phyloP scores from a whole-genome alignment of 2,329 filamentous ascomycete species.

The Colletotrichum sp. region DNA sequence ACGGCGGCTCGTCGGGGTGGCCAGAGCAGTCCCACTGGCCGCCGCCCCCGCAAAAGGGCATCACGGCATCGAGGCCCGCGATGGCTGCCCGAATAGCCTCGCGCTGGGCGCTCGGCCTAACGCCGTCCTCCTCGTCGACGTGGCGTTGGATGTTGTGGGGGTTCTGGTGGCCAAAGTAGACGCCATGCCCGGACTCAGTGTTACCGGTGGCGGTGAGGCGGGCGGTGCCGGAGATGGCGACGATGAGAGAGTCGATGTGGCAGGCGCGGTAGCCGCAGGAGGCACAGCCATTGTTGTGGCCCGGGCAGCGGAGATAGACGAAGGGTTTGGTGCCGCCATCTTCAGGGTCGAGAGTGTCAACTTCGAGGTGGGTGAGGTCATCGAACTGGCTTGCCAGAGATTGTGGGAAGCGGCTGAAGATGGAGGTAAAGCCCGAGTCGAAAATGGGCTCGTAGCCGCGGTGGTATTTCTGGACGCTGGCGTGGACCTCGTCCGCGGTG shows the following conservation, averaged over 20 bases:
- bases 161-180: neutral
- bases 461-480: neutral
- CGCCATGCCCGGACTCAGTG: neutral
- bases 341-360: neutral
- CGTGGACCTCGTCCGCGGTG: neutral
- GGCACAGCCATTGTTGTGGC: neutral
- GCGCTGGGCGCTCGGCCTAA: neutral
- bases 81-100: neutral
- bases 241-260: neutral
- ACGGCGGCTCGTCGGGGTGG: neutral
- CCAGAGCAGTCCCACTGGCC: neutral
- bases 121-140: neutral
- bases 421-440: neutral
- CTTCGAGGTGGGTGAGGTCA: neutral
- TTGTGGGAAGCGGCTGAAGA: neutral
- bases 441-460: neutral
- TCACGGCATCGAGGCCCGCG: neutral
- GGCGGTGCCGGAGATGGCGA: neutral
- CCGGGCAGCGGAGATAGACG: neutral
- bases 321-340: neutral
- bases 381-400: neutral
- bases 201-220: accelerated
- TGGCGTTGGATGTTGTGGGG: neutral
- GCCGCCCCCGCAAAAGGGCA: neutral
- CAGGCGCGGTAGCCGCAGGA: neutral